phyloP scores from a whole-genome alignment of 1,284 basidiomycete genomes.

The Xerocomus nothofagi region DNA sequence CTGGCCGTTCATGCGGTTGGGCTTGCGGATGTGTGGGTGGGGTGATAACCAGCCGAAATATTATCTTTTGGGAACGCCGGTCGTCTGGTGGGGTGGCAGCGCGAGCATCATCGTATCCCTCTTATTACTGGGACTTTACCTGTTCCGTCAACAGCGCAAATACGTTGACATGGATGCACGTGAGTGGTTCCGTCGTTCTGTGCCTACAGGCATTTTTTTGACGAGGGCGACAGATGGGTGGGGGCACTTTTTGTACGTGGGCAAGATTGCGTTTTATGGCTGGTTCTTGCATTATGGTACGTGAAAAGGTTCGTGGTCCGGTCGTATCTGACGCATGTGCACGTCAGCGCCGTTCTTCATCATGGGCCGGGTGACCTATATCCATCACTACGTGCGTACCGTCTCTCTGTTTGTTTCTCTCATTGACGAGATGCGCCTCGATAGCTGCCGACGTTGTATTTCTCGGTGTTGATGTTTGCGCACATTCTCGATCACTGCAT shows the following conservation, averaged over 20 bases:
- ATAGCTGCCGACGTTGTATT: slow-evolving; percentile 93
- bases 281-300: slow-evolving; percentile 91
- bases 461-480: slow-evolving; percentile 89
- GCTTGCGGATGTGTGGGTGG: slow-evolving; percentile 98
- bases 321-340: slow-evolving; percentile 7
- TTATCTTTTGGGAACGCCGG: slow-evolving; percentile 90
- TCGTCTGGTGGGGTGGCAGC: slow-evolving; percentile 89
- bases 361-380: slow-evolving; percentile 92
- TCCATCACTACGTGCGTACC: slow-evolving; percentile 80
- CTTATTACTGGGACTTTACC: slow-evolving; percentile 63
- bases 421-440: neutral
- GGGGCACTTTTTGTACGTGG: slow-evolving; percentile 93
- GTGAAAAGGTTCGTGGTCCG: slow-evolving; percentile 27
- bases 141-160: slow-evolving; percentile 84
- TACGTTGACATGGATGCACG: slow-evolving; percentile 89
- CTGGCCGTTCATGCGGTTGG: slow-evolving; percentile 91
- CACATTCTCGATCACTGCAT: slow-evolving; percentile 92
- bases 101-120: slow-evolving; percentile 64
- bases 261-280: slow-evolving; percentile 88
- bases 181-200: slow-evolving; percentile 38
- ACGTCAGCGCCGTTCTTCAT: slow-evolving; percentile 85
- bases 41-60: slow-evolving; percentile 87
- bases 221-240: slow-evolving; percentile 64
- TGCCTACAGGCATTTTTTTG: slow-evolving; percentile 2
- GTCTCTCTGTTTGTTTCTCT: neutral